These are phyloP conservation scores for Leccinum variicolor DNA, from an alignment of 768 basidiomycete species.

Conservation along the genomic window DNA sequence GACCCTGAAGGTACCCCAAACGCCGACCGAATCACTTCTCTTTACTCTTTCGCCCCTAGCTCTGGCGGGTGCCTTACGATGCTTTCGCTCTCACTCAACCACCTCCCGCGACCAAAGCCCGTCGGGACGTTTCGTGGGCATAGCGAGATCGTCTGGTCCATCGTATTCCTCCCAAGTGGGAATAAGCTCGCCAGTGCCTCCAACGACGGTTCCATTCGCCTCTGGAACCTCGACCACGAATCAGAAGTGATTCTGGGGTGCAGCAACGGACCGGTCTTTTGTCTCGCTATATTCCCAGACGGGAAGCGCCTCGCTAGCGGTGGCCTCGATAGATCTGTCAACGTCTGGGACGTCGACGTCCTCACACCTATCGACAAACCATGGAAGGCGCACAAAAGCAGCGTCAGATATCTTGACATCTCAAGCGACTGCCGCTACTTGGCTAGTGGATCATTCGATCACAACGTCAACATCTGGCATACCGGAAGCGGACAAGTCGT, in stretches of 20 bases:
- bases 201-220: constrained; percentile 29
- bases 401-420: constrained; percentile 28
- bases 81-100: constrained; percentile 32
- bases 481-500: constrained; percentile 24
- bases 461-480: constrained; percentile 30
- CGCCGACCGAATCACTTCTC: constrained; percentile 20
- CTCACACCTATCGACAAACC: constrained; percentile 12
- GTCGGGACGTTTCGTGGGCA: constrained; percentile 22
- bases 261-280: constrained; percentile 23
- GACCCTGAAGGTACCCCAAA: constrained; percentile 23
- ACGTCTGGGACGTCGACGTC: constrained; percentile 29
- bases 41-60: constrained; percentile 23
- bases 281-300: constrained; percentile 26
- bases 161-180: constrained; percentile 26
- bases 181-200: constrained; percentile 25
- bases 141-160: constrained; percentile 29
- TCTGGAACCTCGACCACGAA: constrained; percentile 26
- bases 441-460: constrained; percentile 30
- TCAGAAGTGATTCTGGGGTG: constrained; percentile 24
- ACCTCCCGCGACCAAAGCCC: constrained; percentile 23
- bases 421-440: constrained; percentile 29
- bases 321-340: constrained; percentile 30
- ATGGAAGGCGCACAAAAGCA: constrained; percentile 24
- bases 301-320: constrained; percentile 27
- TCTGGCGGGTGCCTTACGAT: constrained; percentile 19